Evolutionary conservation across 768 basidiomycete genomes (phyloP), one percentile per base, ranked within the genome.

Genomic region (Russula lepida): DNA sequence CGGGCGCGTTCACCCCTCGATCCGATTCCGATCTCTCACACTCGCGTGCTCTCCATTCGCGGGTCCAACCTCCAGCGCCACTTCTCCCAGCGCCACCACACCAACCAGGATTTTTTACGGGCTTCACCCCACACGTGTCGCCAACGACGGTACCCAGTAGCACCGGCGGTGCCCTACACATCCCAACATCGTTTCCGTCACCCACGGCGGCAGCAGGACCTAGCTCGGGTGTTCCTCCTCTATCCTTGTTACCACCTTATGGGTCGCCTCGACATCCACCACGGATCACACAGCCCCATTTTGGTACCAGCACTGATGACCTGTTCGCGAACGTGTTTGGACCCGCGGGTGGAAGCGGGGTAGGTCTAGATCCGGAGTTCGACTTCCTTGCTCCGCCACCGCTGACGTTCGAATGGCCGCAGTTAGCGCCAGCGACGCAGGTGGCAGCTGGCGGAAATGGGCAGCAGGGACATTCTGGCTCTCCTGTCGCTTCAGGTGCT

Each of bases 361-460:
- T 64, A 64, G 65, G 65, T 60, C 35, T 32, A 57, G 63, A 66
- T 56, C 54, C 41, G 54, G 59, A 60, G 54, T 64, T 49, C 54
- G 62, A 54, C 58, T 66, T 64, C 59, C 51, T 56, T 25, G 56
- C 53, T 23, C 52, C 58, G 23, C 52, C 58, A 15, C 64, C 65
- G 65, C 65, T 66, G 59, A 66, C 63, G 59, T 66, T 66, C 65
- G 65, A 66, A 35, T 66, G 65, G 65, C 65, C 65, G 65, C 65
- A 66, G 65, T 60, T 59, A 33, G 53, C 49, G 47, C 53, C 65
- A 49, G 13, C 62, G 58, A 55, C 60, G 57, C 63, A 64, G 30
- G 46, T 53, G 49, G 48, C 43, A 3, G 39, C 49, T 19, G 41
- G 60, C 49, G 23, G 60, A 23, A 25, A 53, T 4, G 41, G 43